Evolutionary conservation across 768 basidiomycete genomes (phyloP), one percentile per base, ranked within the genome.

Genomic region (Trametes maxima): DNA sequence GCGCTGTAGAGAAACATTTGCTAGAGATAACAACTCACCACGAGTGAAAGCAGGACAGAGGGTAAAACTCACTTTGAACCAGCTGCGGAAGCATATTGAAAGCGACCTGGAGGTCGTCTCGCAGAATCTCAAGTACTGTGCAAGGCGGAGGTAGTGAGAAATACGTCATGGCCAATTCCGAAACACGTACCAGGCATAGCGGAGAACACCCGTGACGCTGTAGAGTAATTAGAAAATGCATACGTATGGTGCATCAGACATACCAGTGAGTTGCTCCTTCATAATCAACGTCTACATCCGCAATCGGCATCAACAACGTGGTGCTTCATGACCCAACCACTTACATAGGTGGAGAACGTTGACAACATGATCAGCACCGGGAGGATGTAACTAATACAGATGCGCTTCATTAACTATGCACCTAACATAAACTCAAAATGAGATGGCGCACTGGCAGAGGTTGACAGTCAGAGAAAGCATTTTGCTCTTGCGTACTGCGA

Each of bases 361-460:
- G 81, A 77, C 40, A 87, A 64, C 88, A 90, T 90, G 37, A 82
- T 85, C 1, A 81, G 42, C 10, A 89, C 68, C 0, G 89, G 88
- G 42, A 90, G 79, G 35, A 84, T 53, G 64, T 77, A 83, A 68
- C 86, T 89, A 37, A 1, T 17, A 22, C 11, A 8, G 13, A 10
- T 17, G 28, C 22, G 22, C 33, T 33, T 28, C 48, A 60, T 28
- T 22, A 46, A 22, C 24, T 36, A 5, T 2, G 10, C 21, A 35
- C n/a, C 6, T 16, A 17, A 24, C 48, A 1, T 16, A 33, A 8
- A 24, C 50, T 1, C 4, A 40, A 28, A 5, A 33, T 50, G 33
- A 40, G 8, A 22, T 4, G 19, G 72, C 76, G 16, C 64, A 83
- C 81, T 80, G 81, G 52, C 78, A 52, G 52, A 74, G 71, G 35